Evolutionary conservation across 352 stramenopile genomes (phyloP).

Genomic region (Phytophthora ramorum): DNA sequence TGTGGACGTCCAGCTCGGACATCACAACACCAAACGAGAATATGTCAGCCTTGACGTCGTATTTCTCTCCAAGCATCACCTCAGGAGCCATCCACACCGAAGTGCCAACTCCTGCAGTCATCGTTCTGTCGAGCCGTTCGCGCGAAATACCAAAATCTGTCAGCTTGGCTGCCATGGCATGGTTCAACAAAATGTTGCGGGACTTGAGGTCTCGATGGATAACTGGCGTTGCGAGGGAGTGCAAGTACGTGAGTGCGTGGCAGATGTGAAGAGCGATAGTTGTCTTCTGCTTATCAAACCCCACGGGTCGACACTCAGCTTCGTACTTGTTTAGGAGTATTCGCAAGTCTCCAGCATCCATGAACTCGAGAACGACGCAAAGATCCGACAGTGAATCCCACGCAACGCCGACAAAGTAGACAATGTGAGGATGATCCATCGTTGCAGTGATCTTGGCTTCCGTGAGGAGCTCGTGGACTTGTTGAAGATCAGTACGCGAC

Average conservation of each 20-base stretch:
- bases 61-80: slow-evolving; percentile 31
- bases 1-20: slow-evolving; percentile 34
- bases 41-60: slow-evolving; percentile 37
- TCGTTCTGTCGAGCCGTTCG: slow-evolving; percentile 17
- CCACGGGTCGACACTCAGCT: slow-evolving; percentile 1
- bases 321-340: slow-evolving; percentile 37
- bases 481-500: slow-evolving; percentile 14
- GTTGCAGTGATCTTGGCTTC: slow-evolving; percentile 48
- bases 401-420: slow-evolving; percentile 47
- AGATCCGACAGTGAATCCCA: slow-evolving; percentile 51
- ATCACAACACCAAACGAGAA: slow-evolving; percentile 42
- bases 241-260: slow-evolving; percentile 33
- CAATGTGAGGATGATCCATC: slow-evolving; percentile 44
- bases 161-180: slow-evolving; percentile 30
- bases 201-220: slow-evolving; percentile 70
- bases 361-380: slow-evolving; percentile 53
- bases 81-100: slow-evolving; percentile 35
- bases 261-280: slow-evolving; percentile 42
- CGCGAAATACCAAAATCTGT: slow-evolving; percentile 30
- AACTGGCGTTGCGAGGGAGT: slow-evolving; percentile 23
- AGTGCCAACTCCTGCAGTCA: slow-evolving; percentile 30
- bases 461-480: slow-evolving; percentile 42
- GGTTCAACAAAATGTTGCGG: slow-evolving; percentile 55
- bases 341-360: slow-evolving; percentile 53
- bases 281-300: slow-evolving; percentile 24